phyloP scores from a whole-genome alignment of 1,139 yeast species.

The Debaryomycetaceae sp. region DNA sequence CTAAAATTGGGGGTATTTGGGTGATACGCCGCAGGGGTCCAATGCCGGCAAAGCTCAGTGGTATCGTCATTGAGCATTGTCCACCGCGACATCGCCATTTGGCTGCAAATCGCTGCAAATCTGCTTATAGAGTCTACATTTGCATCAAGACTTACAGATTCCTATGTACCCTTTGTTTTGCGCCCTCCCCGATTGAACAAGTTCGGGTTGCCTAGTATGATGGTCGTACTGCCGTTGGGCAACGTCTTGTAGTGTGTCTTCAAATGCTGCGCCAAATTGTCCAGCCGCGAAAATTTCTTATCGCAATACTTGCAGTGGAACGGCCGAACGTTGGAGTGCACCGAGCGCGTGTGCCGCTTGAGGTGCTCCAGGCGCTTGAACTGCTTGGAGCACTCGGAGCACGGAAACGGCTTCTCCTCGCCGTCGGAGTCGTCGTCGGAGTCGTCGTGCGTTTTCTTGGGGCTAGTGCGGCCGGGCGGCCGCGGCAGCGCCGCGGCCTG shows the following conservation, averaged over 20 bases:
- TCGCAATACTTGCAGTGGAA: conserved; percentile 48
- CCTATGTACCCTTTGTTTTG: conserved; percentile 13
- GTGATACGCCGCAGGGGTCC: too few relatives aligned
- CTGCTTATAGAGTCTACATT: too few relatives aligned
- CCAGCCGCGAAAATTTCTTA: conserved; percentile 44
- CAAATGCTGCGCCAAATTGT: conserved; percentile 47
- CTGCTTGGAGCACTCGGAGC: conserved; percentile 43
- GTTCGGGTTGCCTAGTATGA: conserved; percentile 36
- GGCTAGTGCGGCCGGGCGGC: neutral
- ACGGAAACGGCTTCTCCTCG: conserved; percentile 37
- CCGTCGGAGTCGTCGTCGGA: conserved; percentile 14
- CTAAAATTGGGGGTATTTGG: too few relatives aligned
- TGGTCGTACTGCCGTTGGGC: conserved; percentile 32
- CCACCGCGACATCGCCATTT: too few relatives aligned
- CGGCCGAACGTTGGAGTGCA: conserved; percentile 45
- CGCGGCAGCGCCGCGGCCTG: neutral
- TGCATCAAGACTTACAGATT: too few relatives aligned
- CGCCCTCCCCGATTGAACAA: conserved; percentile 24
- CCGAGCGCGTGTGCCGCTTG: conserved; percentile 45
- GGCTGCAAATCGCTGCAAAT: too few relatives aligned
- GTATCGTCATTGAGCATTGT: too few relatives aligned
- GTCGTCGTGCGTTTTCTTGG: neutral
- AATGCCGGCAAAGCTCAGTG: too few relatives aligned
- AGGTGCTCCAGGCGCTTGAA: conserved; percentile 48
- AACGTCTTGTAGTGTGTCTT: conserved; percentile 43